These are phyloP conservation scores for Sporothrix humicola DNA, from an alignment of 2,329 filamentous ascomycete species.

Conservation along the genomic window DNA sequence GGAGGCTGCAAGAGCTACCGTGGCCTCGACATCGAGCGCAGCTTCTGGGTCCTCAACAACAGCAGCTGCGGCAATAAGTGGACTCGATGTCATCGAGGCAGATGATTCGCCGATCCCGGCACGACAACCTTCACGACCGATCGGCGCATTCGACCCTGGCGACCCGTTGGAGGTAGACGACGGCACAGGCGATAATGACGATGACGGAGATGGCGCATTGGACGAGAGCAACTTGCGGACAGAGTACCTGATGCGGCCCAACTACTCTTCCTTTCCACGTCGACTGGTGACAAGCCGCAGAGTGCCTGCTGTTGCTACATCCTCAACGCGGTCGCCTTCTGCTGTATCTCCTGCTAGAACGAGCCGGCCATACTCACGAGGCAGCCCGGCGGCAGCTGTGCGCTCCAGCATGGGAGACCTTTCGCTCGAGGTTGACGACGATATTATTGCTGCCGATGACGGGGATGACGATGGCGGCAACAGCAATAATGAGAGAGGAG, in stretches of 20 bases:
- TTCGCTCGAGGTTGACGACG: slow-evolving; percentile 20
- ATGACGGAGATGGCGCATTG: not conserved
- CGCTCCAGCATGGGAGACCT: slow-evolving; percentile 25
- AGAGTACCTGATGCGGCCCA: not conserved
- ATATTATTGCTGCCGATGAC: not conserved
- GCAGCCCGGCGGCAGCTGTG: slow-evolving; percentile 26
- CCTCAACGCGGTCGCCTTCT: not conserved
- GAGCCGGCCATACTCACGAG: not conserved
- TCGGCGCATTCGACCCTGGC: not conserved
- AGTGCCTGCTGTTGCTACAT: not conserved
- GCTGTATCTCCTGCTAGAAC: not conserved
- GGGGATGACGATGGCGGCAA: not conserved
- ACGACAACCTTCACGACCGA: not conserved
- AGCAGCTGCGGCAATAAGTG: not conserved
- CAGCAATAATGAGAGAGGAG: not conserved
- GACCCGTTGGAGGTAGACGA: slow-evolving; percentile 30
- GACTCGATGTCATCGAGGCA: not conserved
- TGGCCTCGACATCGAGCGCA: not conserved
- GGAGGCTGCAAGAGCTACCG: not conserved
- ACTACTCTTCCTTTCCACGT: not conserved
- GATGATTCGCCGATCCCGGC: not conserved
- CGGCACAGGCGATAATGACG: not conserved
- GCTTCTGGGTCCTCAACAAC: no score
- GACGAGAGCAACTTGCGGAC: not conserved
- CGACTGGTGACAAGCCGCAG: not conserved